Evolutionary conservation across 768 basidiomycete species (phyloP).

Genomic region (Mycena rosella): DNA sequence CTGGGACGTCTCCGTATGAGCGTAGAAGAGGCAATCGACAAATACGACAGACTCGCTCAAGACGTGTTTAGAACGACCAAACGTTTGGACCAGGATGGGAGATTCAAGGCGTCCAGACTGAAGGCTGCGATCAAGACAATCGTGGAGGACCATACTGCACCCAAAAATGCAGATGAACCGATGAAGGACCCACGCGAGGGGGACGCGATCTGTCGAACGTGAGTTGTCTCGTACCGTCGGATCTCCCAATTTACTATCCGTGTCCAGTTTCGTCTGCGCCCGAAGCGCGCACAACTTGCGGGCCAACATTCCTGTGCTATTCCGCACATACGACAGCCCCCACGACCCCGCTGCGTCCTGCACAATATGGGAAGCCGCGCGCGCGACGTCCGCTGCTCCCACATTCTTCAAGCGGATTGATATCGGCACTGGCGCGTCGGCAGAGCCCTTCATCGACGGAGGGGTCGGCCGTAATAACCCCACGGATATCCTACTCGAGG

Average conservation of each 20-base stretch:
- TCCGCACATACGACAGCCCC: slow-evolving; percentile 41
- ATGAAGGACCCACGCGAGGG: not conserved
- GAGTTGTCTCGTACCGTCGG: not conserved
- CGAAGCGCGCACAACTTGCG: not conserved
- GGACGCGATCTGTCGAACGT: not conserved
- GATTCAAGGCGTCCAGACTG: not conserved
- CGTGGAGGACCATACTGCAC: not conserved
- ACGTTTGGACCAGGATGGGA: not conserved
- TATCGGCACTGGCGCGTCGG: slow-evolving; percentile 10
- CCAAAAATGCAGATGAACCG: not conserved
- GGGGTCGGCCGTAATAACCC: slow-evolving; percentile 9
- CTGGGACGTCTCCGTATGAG: slow-evolving; percentile 5
- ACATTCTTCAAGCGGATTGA: slow-evolving; percentile 45
- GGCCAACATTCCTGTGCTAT: not conserved
- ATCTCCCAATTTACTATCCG: not conserved
- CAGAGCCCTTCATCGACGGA: slow-evolving; percentile 7
- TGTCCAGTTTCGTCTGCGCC: slow-evolving; percentile 6
- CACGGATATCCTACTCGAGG: not conserved
- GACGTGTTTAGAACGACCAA: not conserved
- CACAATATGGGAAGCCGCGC: slow-evolving; percentile 50
- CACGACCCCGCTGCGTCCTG: slow-evolving; percentile 35
- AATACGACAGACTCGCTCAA: not conserved
- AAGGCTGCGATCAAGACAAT: not conserved
- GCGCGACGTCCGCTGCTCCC: slow-evolving; percentile 53
- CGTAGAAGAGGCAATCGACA: not conserved